Base-by-base conservation (phyloP, 2,329 filamentous ascomycete genomes). In the Neoscytalidium dimidiatum region DNA sequence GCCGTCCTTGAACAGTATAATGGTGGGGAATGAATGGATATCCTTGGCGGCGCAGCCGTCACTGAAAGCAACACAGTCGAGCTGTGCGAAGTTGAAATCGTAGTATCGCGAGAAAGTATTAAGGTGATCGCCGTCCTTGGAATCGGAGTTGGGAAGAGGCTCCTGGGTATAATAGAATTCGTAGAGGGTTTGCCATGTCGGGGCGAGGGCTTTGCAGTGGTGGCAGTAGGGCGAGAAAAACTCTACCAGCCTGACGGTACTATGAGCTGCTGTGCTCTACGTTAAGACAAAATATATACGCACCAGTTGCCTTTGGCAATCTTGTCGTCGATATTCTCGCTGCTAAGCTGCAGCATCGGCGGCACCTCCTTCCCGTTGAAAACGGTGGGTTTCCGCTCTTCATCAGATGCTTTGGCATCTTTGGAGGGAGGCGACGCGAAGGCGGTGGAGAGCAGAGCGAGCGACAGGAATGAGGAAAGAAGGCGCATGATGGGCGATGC, bases 161-260 rank as follows among this genome's bases (percentile, higher is more conserved):
- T 92, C 89, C 41, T 92, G 95, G 41, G 94, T 97, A 81, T 92
- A 88, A 81, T 97, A 99, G 78, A 89, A 97, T 80, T 99, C 95
- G 83, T 98, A 97, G 14, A 94, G 79, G 4, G 94, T 97, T 79
- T 98, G 93, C 83, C 88, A 97, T 58, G 87, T 89, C 7, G 95
- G 95, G 61, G 92, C 92, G 73, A 92, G 91, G 57, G 85, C 82
- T 75, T 85, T 85, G 81, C 94, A 97, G 78, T 97, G 92, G 52
- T 84, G 84, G 78, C 82, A 84, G 67, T 78, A 78, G 13, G 82
- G 82, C 58, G 81, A 84, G 72, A 77, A 84, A 75, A 80, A 83
- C 70, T 84, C 82, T 62, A 84, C 81, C 31, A 82, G 71, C 73
- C 71, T 76, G 56, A n/a, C 1, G 28, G 19, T 31, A 14, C 2